Conservation (phyloP, 148 eudicot genomes). For the Silene conica region DNA sequence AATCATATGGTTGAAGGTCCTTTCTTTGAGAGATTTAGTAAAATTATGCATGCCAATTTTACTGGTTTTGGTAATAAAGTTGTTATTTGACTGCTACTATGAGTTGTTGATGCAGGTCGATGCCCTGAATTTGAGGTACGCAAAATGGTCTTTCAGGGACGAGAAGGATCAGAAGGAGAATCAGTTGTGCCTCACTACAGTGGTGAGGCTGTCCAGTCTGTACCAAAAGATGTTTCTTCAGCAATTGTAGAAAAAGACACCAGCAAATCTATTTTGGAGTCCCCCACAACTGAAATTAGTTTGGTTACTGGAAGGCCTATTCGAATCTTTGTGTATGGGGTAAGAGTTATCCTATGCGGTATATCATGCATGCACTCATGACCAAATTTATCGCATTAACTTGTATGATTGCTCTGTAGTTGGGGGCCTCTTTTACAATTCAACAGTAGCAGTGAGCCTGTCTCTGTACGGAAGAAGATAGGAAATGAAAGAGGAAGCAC, state of each 20-base stretch:
- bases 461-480: neutral
- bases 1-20: neutral
- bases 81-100: slow-evolving; percentile 1
- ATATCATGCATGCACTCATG: neutral
- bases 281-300: slow-evolving; percentile 28
- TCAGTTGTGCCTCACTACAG: slow-evolving; percentile 24
- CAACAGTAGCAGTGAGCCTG: neutral
- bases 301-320: slow-evolving; percentile 39
- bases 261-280: slow-evolving; percentile 21
- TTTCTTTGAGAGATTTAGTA: neutral
- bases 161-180: slow-evolving; percentile 28
- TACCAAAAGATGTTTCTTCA: slow-evolving; percentile 29
- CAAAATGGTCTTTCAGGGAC: slow-evolving; percentile 46
- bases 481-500: too few relatives aligned
- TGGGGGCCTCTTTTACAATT: neutral
- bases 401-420: neutral
- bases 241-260: slow-evolving; percentile 27
- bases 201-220: slow-evolving; percentile 29
- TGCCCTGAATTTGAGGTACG: slow-evolving; percentile 66
- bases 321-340: slow-evolving; percentile 75
- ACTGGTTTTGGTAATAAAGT: neutral
- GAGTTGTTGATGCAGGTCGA: slow-evolving; percentile 56
- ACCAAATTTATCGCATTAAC: neutral
- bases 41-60: neutral
- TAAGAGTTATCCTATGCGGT: slow-evolving; percentile 36